A percentile compares a stretch with the other conserved stretches of the same genome.
These are phyloP conservation scores for Puccinia polysora DNA, from an alignment of 1,284 basidiomycete genomes.

Conservation along the genomic window DNA sequence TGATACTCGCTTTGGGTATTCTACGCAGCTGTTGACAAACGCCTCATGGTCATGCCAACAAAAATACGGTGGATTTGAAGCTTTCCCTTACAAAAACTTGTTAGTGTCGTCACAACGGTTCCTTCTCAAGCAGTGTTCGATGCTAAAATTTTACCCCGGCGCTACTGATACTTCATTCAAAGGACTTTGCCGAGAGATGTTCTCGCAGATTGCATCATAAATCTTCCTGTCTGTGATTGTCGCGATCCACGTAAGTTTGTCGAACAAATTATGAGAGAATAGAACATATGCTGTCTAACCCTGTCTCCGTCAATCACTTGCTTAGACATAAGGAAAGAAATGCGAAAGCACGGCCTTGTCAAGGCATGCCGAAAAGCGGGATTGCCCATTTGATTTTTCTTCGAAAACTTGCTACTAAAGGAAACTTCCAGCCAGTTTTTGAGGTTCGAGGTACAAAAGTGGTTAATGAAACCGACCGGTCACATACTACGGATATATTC, in stretches of 20 bases:
- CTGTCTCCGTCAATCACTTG: background rate
- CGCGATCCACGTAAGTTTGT: conserved; percentile 38
- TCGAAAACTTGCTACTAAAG: too few species aligned
- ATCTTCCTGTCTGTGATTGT: conserved; percentile 43
- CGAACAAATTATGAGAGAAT: background rate
- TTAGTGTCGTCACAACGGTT: background rate
- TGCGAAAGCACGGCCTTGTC: conserved; percentile 27
- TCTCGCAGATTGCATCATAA: conserved; percentile 41
- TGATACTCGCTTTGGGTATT: conserved; percentile 37
- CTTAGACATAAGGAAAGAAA: conserved; percentile 28
- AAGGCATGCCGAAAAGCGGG: conserved; percentile 34
- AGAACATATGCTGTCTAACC: background rate
- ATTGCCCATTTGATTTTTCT: conserved; percentile 24
- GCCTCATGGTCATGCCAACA: conserved; percentile 40
- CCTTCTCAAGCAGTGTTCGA: background rate
- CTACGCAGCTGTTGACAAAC: conserved; percentile 42
- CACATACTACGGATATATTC: too few species aligned
- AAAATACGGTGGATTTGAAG: conserved; percentile 40
- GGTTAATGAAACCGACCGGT: too few species aligned
- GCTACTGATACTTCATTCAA: background rate
- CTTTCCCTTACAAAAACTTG: conserved; percentile 41
- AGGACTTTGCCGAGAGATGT: conserved; percentile 41
- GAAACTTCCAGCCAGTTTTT: too few species aligned
- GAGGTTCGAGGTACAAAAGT: too few species aligned
- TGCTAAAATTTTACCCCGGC: conserved; percentile 1